phyloP scores from a whole-genome alignment of 371 early-diverging fungal species.

The Scutellospora calospora region DNA sequence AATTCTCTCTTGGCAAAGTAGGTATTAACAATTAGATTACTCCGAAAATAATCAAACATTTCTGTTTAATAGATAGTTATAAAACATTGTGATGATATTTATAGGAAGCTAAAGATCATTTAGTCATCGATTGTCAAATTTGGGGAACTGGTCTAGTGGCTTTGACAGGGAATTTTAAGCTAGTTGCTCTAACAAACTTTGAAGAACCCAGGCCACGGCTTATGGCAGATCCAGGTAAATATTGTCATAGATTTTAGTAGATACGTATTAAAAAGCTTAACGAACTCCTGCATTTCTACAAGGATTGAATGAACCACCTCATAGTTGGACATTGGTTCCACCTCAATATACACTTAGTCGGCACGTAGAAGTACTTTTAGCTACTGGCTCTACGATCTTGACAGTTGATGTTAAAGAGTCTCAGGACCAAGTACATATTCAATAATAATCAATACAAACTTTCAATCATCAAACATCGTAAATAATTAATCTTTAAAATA shows the following conservation, averaged over 20 bases:
- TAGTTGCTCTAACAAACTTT: constrained; percentile 85
- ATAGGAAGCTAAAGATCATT: constrained; percentile 82
- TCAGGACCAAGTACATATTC: constrained; percentile 78
- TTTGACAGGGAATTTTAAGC: constrained; percentile 80
- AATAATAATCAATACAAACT: background rate
- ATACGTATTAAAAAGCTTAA: background rate
- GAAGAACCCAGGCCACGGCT: constrained; percentile 83
- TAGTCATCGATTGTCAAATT: constrained; percentile 84
- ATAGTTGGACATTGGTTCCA: constrained; percentile 90
- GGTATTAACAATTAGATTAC: background rate
- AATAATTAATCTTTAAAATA: background rate
- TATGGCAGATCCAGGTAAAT: constrained; percentile 78
- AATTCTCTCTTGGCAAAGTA: constrained; percentile 87
- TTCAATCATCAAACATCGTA: background rate
- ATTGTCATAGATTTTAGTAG: background rate
- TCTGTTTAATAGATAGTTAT: background rate
- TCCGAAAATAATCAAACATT: background rate
- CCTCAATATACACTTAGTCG: constrained; percentile 88
- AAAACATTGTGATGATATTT: too few relatives aligned
- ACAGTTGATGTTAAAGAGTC: constrained; percentile 82
- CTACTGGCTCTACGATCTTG: constrained; percentile 79
- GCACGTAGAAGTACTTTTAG: constrained; percentile 90
- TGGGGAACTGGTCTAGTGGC: constrained; percentile 93
- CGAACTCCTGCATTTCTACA: too few relatives aligned
- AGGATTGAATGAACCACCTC: constrained; percentile 74